These are phyloP conservation scores for Eucalyptus virginea DNA, from an alignment of 345 rosid species.

Conservation along the genomic window DNA sequence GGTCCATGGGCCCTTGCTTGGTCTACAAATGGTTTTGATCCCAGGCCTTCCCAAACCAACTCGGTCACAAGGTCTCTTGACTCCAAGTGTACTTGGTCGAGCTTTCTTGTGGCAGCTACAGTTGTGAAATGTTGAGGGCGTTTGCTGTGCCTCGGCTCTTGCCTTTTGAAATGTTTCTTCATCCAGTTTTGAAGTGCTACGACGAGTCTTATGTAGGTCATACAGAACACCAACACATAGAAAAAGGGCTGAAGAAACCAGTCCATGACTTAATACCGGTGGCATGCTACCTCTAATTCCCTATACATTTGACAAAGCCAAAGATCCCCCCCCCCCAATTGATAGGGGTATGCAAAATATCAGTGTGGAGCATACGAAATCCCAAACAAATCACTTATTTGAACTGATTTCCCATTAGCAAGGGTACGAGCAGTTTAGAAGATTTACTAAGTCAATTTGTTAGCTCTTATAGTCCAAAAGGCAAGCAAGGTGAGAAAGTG, in stretches of 20 bases:
- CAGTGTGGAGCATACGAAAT: too few relatives aligned
- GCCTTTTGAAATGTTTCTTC: neutral
- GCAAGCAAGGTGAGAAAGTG: too few relatives aligned
- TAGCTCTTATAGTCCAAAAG: too few relatives aligned
- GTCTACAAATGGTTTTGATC: neutral
- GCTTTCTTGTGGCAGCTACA: neutral
- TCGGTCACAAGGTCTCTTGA: neutral
- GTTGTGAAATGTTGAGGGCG: neutral
- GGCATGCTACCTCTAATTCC: neutral
- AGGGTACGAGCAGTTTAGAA: fast-evolving
- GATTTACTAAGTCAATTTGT: too few relatives aligned
- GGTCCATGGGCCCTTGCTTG: neutral
- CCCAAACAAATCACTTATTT: too few relatives aligned
- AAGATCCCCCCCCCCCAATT: too few relatives aligned
- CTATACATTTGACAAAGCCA: too few relatives aligned
- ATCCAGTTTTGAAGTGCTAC: too few relatives aligned
- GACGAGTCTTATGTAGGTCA: neutral
- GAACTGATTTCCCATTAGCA: too few relatives aligned
- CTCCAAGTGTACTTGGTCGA: fast-evolving
- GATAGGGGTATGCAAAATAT: too few relatives aligned
- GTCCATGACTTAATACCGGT: neutral
- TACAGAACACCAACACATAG: neutral
- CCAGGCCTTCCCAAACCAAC: neutral
- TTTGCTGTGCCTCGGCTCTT: neutral
- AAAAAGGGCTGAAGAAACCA: neutral